Evolutionary conservation across 192 early-diverging fungal species (phyloP).

Genomic region (Piromyces finnis): DNA sequence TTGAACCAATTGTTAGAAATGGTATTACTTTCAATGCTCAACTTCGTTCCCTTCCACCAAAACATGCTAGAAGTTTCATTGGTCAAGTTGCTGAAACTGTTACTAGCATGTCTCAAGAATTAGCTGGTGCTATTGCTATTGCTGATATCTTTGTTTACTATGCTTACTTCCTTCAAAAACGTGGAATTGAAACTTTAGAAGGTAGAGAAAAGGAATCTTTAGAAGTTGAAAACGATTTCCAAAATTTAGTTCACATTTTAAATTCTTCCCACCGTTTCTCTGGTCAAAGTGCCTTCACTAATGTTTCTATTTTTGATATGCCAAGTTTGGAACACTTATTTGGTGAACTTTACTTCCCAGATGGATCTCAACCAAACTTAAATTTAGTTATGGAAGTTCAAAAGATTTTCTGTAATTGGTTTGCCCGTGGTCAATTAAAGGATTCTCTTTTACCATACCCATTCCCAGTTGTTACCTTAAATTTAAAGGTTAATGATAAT

Average conservation of each 20-base stretch:
- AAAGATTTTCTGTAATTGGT: not conserved
- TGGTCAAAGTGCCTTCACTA: not conserved
- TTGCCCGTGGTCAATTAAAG: not conserved
- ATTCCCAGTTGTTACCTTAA: not conserved
- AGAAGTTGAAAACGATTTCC: not conserved
- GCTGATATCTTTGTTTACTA: not conserved
- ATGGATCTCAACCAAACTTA: not conserved
- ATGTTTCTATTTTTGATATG: not conserved
- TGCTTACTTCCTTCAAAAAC: not conserved
- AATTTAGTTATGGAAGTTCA: not conserved
- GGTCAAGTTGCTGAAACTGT: not conserved
- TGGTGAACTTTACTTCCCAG: not conserved
- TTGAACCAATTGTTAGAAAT: not conserved
- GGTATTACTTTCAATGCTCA: not conserved
- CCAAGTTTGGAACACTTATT: not conserved
- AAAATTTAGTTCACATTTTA: not conserved
- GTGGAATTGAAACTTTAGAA: not conserved
- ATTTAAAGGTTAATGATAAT: not conserved
- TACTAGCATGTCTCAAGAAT: not conserved
- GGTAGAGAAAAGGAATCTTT: not conserved
- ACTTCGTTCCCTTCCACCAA: not conserved
- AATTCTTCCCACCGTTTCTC: not conserved
- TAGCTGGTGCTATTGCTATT: not conserved
- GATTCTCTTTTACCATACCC: not conserved
- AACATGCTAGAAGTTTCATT: not conserved